These are phyloP conservation scores for Backusella parvicylindrica DNA, from an alignment of 192 early-diverging fungal genomes.

Conservation along the genomic window DNA sequence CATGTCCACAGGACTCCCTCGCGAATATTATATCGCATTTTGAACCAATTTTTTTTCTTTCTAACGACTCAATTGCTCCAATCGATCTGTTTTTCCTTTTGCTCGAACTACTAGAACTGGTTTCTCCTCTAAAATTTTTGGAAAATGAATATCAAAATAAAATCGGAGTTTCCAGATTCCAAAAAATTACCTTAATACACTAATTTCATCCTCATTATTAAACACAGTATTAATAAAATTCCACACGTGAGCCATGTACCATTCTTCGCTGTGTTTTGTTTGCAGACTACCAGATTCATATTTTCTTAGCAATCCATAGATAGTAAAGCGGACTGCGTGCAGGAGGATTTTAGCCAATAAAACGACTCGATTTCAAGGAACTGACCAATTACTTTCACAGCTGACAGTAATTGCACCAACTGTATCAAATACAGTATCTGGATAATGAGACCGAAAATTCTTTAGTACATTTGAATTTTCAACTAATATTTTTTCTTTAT, in stretches of 20 bases:
- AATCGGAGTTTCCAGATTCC: background rate
- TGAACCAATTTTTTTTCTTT: background rate
- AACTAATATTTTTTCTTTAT: no score
- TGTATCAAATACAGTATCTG: no score
- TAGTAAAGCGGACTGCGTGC: background rate
- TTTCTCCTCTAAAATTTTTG: background rate
- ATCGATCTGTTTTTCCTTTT: background rate
- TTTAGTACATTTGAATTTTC: no score
- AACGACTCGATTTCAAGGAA: no score
- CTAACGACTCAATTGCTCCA: background rate
- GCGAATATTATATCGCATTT: background rate
- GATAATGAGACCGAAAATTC: no score
- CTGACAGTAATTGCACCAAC: no score
- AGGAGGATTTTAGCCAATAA: no score
- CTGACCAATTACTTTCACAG: no score
- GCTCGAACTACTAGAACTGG: no score
- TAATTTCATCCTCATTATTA: background rate
- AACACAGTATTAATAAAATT: background rate
- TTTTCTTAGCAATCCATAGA: background rate
- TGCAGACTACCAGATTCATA: background rate
- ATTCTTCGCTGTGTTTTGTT: background rate
- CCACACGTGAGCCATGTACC: background rate
- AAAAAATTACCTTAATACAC: background rate
- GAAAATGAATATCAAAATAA: background rate
- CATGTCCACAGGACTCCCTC: background rate